Conservation (phyloP, 441 rosid genomes). For the Erodium chrysanthum region DNA sequence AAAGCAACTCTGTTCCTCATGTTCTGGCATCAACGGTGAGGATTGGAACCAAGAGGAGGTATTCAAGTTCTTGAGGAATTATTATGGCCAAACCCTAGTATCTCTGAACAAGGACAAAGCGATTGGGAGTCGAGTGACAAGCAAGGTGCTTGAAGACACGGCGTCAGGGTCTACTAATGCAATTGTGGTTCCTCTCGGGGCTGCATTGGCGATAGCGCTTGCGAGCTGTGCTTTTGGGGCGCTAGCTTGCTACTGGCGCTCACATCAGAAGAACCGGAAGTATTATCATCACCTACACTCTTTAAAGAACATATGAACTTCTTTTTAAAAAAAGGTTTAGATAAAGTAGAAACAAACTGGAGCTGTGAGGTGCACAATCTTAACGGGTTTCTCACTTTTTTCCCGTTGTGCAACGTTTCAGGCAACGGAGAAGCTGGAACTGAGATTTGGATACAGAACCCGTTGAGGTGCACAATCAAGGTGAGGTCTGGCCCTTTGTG, state of each 20-base stretch:
- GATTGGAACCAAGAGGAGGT: conserved; percentile 62
- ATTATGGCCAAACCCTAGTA: conserved; percentile 55
- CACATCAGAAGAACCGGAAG: conserved; percentile 94
- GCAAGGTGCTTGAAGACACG: conserved; percentile 37
- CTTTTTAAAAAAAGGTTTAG: conserved; percentile 18
- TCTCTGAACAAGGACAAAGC: conserved; percentile 62
- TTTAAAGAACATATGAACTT: conserved; percentile 36
- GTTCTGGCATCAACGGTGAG: conserved; percentile 33
- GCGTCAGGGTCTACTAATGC: conserved; percentile 46
- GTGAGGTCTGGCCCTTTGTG: conserved; percentile 2
- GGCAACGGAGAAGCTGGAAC: conserved; percentile 89
- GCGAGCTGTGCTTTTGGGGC: conserved; percentile 98
- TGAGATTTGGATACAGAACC: conserved; percentile 31
- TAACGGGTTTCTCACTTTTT: conserved; percentile 28
- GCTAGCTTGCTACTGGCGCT: conserved; percentile 96
- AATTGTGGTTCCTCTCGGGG: conserved; percentile 84
- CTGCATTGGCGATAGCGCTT: conserved; percentile 89
- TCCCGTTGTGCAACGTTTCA: conserved; percentile 48
- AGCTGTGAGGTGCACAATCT: background rate
- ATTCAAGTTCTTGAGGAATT: conserved; percentile 54
- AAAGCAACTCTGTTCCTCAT: conserved; percentile 64
- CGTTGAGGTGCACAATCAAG: background rate
- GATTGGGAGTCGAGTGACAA: conserved; percentile 25
- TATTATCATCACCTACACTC: conserved; percentile 70
- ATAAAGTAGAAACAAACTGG: background rate